Evolutionary conservation across 768 basidiomycete genomes (phyloP), one percentile per base, ranked within the genome.

Genomic region (Amanita jacksonii): DNA sequence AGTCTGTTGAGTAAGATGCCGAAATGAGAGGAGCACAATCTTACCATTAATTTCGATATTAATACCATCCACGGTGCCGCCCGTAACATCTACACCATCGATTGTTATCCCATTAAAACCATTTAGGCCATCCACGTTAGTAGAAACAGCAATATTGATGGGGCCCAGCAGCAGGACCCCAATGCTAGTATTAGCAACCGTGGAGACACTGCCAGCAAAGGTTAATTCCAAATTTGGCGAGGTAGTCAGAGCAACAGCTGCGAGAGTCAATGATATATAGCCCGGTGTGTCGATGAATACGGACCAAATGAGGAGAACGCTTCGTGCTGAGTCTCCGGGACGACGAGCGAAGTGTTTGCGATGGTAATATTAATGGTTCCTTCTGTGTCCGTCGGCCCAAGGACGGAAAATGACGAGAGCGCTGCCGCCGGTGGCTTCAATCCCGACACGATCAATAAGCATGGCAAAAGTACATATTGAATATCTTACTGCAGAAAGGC

Each of bases 71-170:
- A 61, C 54, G 8, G 77, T 76, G 24, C 83, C 84, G 36, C 82
- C 81, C 20, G 72, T 51, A 1, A 86, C 78, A 54, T 86, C 82
- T 12, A 86, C 80, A 10, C 54, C 62, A 20, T 68, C 60, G 43
- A 86, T 81, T 5, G 73, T 76, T 52, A 70, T 58, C 8, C 71
- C 73, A 33, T 77, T 69, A 32, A 85, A 58, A 22, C 82, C 81
- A 52, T 69, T 68, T 9, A 86, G 58, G 23, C 84, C 84, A 16
- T 66, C 60, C 38, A 86, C 59, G 13, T 62, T 66, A 4, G 79
- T 77, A 5, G 79, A 66, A 2, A 85, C 82, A 49, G 84, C 75
- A 56, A 86, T 79, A 45, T 74, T 74, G 57, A 86, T 85, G 5
- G 79, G 71, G 55, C 81, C 72, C 5, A 86, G 67, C n/a, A 73